Percentiles rank a stretch among this genome's conserved stretches.
phyloP scores from a whole-genome alignment of 1,139 yeast genomes.

The Hemisphaericaspora lyxosophila region DNA sequence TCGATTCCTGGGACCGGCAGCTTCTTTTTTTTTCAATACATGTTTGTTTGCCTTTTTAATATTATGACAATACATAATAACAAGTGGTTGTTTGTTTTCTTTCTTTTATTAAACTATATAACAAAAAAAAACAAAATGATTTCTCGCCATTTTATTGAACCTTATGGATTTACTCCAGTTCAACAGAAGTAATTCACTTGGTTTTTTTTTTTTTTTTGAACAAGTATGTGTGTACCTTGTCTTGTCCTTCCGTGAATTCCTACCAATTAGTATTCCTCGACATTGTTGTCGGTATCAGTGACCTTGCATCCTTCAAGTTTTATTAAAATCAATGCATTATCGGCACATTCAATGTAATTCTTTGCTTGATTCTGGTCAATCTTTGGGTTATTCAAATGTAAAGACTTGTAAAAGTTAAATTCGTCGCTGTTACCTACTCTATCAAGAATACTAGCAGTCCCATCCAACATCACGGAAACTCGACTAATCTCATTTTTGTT shows the following conservation, averaged over 20 bases:
- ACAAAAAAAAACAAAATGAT: too few relatives aligned
- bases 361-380: conserved; percentile 69
- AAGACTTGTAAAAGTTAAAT: conserved; percentile 56
- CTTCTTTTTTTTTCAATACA: background rate
- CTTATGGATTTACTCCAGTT: too few relatives aligned
- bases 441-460: conserved; percentile 61
- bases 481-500: conserved; percentile 76
- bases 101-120: too few relatives aligned
- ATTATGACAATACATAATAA: too few relatives aligned
- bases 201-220: too few relatives aligned
- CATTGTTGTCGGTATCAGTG: conserved; percentile 76
- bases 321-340: conserved; percentile 65
- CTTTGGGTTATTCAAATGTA: conserved; percentile 59
- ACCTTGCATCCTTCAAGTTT: conserved; percentile 67
- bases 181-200: too few relatives aligned
- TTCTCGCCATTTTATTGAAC: too few relatives aligned
- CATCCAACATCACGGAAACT: conserved; percentile 75
- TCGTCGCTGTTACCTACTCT: conserved; percentile 39
- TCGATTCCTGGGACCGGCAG: conserved; percentile 16
- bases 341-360: conserved; percentile 49
- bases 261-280: conserved; percentile 48
- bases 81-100: too few relatives aligned
- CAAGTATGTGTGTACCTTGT: too few relatives aligned
- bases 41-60: too few relatives aligned
- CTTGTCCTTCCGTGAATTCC: too few relatives aligned